Conservation (phyloP, 2,329 filamentous ascomycete genomes). For the Thielaviopsis cerberus region DNA sequence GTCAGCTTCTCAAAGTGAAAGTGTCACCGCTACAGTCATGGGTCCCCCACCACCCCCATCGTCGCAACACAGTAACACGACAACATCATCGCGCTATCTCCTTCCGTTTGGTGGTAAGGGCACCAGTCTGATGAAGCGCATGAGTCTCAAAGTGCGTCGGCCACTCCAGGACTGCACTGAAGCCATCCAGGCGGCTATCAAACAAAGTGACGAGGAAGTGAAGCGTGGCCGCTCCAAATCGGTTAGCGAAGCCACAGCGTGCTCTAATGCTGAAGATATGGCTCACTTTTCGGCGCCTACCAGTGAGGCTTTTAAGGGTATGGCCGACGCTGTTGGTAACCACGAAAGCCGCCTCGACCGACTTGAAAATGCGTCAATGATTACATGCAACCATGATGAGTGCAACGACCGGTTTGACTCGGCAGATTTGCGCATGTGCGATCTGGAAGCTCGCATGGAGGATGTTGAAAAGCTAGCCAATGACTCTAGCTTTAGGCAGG, state of each 20-base stretch:
- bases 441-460: constrained; percentile 46
- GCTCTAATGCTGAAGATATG: constrained; percentile 13
- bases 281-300: constrained; percentile 14
- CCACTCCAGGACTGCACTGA: constrained; percentile 18
- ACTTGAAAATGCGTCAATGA: constrained; percentile 52
- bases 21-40: constrained; percentile 15
- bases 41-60: constrained; percentile 33
- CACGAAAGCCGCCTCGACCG: constrained; percentile 48
- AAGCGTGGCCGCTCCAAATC: constrained; percentile 1
- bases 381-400: constrained; percentile 43
- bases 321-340: constrained; percentile 35
- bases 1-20: neutral
- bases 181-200: constrained; percentile 5
- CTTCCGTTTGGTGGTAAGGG: constrained; percentile 38
- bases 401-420: constrained; percentile 49
- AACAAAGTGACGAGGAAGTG: neutral
- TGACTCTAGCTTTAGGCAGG: constrained; percentile 25
- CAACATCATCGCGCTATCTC: constrained; percentile 30
- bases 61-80: constrained; percentile 34
- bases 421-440: constrained; percentile 46
- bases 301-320: constrained; percentile 24
- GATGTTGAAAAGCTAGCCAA: constrained; percentile 31
- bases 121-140: constrained; percentile 32
- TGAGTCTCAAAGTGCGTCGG: constrained; percentile 17
- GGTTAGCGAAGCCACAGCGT: constrained; percentile 12